Base-by-base conservation (phyloP, 2,329 filamentous ascomycete genomes). In the Pezicula radicicola region DNA sequence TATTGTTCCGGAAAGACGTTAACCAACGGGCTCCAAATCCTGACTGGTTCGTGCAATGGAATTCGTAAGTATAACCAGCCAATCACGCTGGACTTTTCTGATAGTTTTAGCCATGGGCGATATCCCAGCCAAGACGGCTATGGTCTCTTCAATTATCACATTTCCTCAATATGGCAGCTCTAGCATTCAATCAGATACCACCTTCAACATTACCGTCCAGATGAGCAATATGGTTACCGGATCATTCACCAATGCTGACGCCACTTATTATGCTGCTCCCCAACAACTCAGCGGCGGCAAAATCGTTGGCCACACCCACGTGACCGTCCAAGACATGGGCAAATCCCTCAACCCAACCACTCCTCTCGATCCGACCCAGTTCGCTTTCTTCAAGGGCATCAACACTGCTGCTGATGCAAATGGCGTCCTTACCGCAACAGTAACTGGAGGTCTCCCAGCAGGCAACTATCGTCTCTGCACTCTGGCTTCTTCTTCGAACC, bases 21-120 rank as follows among this genome's bases (percentile, higher is more conserved):
- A 45, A 86, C 83, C 56, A 83, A 87, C 61, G 84, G 83, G 61
- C 68, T 77, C 27, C 83, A 87, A 65, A 71, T 77, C 48, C 72
- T 71, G 53, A 66, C 59, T 4, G 84, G 84, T 18, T 87, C 83
- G 35, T 87, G 84, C 70, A 87, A 87, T 36, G 65, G 66, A 50
- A 66, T 68, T 37, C 49, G 65, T 67, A 62, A 58, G 65, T 62
- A 39, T 37, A 15, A 27, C 4, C n/a, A 19, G 9, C n/a, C 27
- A 13, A 19, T 18, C 21, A 33, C 41, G 16, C 25, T 12, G 12
- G 18, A 48, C 50, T 16, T 47, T 27, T 18, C 50, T 60, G 45
- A 63, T 9, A 9, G 10, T n/a, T 60, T 59, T 54, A 68, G 66
- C 60, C 16, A 68, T 68, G 66, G 66, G 66, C 41, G 61, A 67